Base-by-base conservation (phyloP, 805 yeast genomes). In the Candida awuae region DNA sequence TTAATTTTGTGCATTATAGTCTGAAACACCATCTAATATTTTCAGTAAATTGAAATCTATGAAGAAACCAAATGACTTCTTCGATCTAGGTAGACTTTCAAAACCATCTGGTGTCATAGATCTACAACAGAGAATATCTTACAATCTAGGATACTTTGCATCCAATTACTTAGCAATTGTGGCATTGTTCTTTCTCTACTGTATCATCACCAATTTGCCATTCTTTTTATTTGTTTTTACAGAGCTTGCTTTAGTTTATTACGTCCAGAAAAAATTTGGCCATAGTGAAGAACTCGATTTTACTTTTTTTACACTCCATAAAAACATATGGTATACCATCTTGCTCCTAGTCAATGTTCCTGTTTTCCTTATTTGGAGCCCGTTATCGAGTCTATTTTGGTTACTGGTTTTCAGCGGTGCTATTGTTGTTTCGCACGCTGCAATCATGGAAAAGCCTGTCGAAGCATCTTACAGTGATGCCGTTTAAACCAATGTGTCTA, bases 391-490 rank as follows among this genome's bases (percentile, higher is more conserved):
- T 4, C 60, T 92, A 60, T 70, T 92, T 68, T 92, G 97, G 97
- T 73, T 90, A 50, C 72, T 83, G 50, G 92, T 95, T 51, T 84
- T 94, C 13, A 80, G 92, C 29, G 80, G 81, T 20, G 80, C 80
- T 34, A 60, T 82, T 27, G 84, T 90, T 29, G 65, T 87, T 34
- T 72, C 86, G 3, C 98, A 92, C 61, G 98, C 97, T 33, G 69
- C 88, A 3, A 67, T 90, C 46, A 70, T 92, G 75, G 97, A 92
- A 57, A 92, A 90, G 65, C 98, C 98, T 16, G 80, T 88, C 44
- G 97, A 92, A 65, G 79, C 90, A 28, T 88, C 90, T 15, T 92
- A 90, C 56, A 92, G 87, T 56, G 96, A 86, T 58, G 50, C 51
- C 34, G 72, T 67, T 37, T 67, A 35, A 46, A 10, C n/a, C 12